Evolutionary conservation across 495 filamentous ascomycete species (phyloP).

Genomic region (Talaromyces thailandensis): DNA sequence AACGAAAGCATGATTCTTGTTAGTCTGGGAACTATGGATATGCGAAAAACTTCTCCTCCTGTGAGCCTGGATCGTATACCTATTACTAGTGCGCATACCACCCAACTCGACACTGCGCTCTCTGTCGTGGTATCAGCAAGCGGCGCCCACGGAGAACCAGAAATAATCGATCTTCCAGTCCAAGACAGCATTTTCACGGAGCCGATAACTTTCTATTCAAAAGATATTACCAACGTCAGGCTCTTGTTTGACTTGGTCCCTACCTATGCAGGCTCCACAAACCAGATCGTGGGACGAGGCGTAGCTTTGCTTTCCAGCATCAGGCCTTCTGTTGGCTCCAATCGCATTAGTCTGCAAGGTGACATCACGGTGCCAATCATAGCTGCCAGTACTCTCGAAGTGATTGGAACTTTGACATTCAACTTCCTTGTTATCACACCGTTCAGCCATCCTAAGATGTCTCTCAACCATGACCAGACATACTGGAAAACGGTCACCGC

Average conservation of each 20-base stretch:
- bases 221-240: constrained; percentile 71
- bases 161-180: constrained; percentile 83
- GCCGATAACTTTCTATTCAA: constrained; percentile 78
- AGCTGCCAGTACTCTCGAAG: constrained; percentile 67
- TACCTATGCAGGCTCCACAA: constrained; percentile 88
- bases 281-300: constrained; percentile 81
- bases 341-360: constrained; percentile 82
- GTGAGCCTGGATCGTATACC: constrained; percentile 88
- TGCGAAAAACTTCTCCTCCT: constrained; percentile 66
- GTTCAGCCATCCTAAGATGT: constrained; percentile 89
- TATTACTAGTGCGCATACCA: constrained; percentile 76
- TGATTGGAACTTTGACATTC: constrained; percentile 92
- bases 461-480: constrained; percentile 77
- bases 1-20: constrained; percentile 84
- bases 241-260: constrained; percentile 92
- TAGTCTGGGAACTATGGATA: constrained; percentile 89
- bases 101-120: constrained; percentile 86
- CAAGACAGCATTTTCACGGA: constrained; percentile 91
- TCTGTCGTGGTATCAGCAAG: constrained; percentile 88
- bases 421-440: constrained; percentile 94
- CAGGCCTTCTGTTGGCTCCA: constrained; percentile 67
- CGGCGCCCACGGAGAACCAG: constrained; percentile 77
- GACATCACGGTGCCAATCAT: constrained; percentile 89
- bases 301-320: constrained; percentile 84
- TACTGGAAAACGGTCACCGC: constrained; percentile 85